Evolutionary conservation across 2,329 filamentous ascomycete genomes (phyloP), one percentile per base, ranked within the genome.

Genomic region (Fusarium musae): DNA sequence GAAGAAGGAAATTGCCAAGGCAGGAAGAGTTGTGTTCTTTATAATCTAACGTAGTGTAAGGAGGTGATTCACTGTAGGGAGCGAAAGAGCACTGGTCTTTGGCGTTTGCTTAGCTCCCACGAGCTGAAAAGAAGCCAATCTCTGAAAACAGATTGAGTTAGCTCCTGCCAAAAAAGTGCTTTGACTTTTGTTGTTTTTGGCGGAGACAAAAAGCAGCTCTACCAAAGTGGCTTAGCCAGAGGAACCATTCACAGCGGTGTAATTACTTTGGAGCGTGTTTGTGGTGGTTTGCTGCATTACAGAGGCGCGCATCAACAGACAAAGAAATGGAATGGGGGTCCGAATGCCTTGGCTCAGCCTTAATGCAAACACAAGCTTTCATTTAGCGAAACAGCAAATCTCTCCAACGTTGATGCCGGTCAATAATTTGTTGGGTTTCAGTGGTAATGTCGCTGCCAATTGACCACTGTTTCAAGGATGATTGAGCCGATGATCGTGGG

Each of bases 51-150:
- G 23, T 23, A 8, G 1, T 36, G 13, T 10, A 8, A 26, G 23
- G 30, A 28, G 19, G 58, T 17, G 7, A n/a, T 9, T 40, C 36
- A 47, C 39, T 6, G 9, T 16, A 17, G 12, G 17, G n/a, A 36
- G 40, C 23, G 23, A 36, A 17, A 17, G 34, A 59, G 26, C 23
- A 32, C 23, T 49, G 46, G 39, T 11, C 32, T 34, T 28, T 15
- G 28, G 64, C 50, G 36, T 34, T 21, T 39, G 11, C 44, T 53
- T 44, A 56, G 66, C 37, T 66, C 67, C 63, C 42, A 59, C 46
- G 28, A 68, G 67, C 67, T 71, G 67, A 71, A 36, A 44, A 21
- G 30, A 16, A 10, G 28, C 11, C 50, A 64, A 66, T 64, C 32
- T 58, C 44, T 61, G 12, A 49, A 66, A 54, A 49, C 59, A 49